Evolutionary conservation across 495 filamentous ascomycete genomes (phyloP).

Genomic region (Penicillium coffeae): DNA sequence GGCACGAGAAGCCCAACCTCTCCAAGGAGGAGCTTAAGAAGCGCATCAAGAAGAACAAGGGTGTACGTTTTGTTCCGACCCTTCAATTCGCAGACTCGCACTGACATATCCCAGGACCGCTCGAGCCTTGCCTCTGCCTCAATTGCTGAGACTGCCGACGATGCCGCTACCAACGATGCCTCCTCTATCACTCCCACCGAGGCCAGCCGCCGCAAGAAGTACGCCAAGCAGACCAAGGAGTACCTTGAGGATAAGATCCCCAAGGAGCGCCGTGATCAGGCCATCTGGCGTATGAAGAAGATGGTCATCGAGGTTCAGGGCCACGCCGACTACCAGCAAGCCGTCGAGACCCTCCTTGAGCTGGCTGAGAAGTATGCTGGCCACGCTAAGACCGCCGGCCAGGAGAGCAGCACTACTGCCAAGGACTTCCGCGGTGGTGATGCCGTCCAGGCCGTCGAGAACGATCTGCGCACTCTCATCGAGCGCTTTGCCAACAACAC

Average conservation of each 20-base stretch:
- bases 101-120: slow-evolving; percentile 19
- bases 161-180: not conserved
- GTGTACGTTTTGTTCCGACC: slow-evolving; percentile 24
- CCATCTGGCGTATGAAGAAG: slow-evolving; percentile 92
- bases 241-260: slow-evolving; percentile 84
- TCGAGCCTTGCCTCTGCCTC: slow-evolving; percentile 9
- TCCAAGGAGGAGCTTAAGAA: slow-evolving; percentile 66
- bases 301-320: slow-evolving; percentile 95
- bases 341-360: slow-evolving; percentile 76
- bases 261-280: slow-evolving; percentile 89
- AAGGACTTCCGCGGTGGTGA: slow-evolving; percentile 63
- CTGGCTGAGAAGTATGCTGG: slow-evolving; percentile 84
- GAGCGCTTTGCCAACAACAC: slow-evolving; percentile 97
- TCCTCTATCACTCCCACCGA: slow-evolving; percentile 14
- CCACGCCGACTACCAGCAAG: slow-evolving; percentile 86
- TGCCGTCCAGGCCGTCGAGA: slow-evolving; percentile 64
- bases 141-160: slow-evolving; percentile 3
- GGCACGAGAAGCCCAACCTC: slow-evolving; percentile 85
- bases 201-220: slow-evolving; percentile 26
- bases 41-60: slow-evolving; percentile 64
- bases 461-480: slow-evolving; percentile 77
- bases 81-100: not conserved
- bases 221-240: slow-evolving; percentile 52
- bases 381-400: slow-evolving; percentile 61
- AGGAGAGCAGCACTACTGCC: slow-evolving; percentile 60